Evolutionary conservation across 306 rosid species (phyloP).

Genomic region (Vigna mungo): DNA sequence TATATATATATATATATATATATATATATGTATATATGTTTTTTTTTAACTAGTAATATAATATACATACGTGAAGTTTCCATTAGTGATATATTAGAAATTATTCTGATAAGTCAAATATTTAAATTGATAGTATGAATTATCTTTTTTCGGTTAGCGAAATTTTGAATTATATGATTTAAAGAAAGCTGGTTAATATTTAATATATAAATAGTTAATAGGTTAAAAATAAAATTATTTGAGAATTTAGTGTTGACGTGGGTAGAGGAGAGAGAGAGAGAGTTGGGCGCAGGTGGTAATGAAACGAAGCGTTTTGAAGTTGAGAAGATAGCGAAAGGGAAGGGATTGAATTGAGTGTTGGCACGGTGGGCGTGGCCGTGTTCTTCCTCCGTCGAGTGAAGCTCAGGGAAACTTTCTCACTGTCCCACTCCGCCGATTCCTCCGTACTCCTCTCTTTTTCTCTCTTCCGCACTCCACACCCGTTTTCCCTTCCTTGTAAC

Average conservation of each 20-base stretch:
- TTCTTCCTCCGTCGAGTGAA: background rate
- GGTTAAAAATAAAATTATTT: background rate
- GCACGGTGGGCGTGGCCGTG: background rate
- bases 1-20: no score
- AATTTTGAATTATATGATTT: no score
- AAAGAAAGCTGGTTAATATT: background rate
- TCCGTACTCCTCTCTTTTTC: background rate
- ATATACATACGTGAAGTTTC: no score
- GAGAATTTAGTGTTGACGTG: no score
- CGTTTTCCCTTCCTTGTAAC: background rate
- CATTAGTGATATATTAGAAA: no score
- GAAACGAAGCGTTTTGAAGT: slow-evolving; percentile 43
- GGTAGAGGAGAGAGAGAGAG: background rate
- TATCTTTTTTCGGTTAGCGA: no score
- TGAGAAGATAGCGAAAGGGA: slow-evolving; percentile 1
- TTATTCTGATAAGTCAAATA: no score
- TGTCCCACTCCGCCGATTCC: background rate
- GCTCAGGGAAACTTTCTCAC: background rate
- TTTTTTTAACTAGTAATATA: no score
- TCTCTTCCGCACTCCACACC: background rate
- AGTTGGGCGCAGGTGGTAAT: background rate
- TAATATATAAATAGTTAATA: background rate
- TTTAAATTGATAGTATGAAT: no score
- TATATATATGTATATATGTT: no score
- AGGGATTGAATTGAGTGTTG: background rate